These are phyloP conservation scores for Rhododendron mucronatum DNA, from an alignment of 148 eudicot genomes.

Conservation along the genomic window DNA sequence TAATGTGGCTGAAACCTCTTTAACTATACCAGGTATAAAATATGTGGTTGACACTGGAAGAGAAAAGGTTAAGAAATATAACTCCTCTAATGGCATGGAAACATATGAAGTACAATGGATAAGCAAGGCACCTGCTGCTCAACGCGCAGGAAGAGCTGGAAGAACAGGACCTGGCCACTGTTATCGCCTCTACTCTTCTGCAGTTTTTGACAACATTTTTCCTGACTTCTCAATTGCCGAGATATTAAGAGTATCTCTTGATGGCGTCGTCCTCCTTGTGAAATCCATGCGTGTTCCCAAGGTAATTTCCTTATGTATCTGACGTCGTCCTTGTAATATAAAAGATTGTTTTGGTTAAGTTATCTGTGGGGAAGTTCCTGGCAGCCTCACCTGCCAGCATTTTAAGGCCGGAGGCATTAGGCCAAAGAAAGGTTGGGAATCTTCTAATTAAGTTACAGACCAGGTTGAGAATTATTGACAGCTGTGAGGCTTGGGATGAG, in stretches of 20 bases:
- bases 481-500: too few relatives aligned
- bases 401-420: too few relatives aligned
- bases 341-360: not conserved
- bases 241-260: constrained; percentile 79
- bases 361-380: too few relatives aligned
- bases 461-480: too few relatives aligned
- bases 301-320: constrained; percentile 25
- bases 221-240: constrained; percentile 66
- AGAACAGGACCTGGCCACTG: constrained; percentile 97
- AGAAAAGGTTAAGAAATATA: too few relatives aligned
- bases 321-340: not conserved
- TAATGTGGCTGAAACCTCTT: too few relatives aligned
- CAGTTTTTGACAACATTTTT: constrained; percentile 52
- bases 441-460: too few relatives aligned
- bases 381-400: too few relatives aligned
- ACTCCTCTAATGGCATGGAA: constrained; percentile 54
- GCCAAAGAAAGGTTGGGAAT: too few relatives aligned
- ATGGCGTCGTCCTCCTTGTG: constrained; percentile 76
- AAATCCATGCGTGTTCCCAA: constrained; percentile 73
- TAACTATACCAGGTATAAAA: too few relatives aligned
- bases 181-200: constrained; percentile 65
- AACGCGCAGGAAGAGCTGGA: constrained; percentile 97
- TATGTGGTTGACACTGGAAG: too few relatives aligned
- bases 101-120: constrained; percentile 78
- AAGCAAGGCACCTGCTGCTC: constrained; percentile 85